These are phyloP conservation scores for Lentinula sp. DNA, from an alignment of 768 basidiomycete genomes.

Conservation along the genomic window DNA sequence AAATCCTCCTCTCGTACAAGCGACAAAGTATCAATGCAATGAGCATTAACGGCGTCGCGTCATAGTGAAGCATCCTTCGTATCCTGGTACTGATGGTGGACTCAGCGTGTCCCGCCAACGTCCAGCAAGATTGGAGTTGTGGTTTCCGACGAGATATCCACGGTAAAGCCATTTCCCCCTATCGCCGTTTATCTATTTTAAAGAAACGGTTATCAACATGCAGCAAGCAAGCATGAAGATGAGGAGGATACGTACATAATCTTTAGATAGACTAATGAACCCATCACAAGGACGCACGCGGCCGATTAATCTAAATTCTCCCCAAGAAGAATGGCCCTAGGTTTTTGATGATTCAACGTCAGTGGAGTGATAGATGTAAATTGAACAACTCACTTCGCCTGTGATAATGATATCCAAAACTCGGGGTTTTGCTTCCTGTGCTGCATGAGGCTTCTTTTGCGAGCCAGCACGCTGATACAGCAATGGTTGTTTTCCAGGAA, in stretches of 20 bases:
- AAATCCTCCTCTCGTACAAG: too few species aligned
- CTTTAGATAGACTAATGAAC: constrained; percentile 74
- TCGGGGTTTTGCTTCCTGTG: constrained; percentile 9
- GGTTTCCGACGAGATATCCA: constrained; percentile 71
- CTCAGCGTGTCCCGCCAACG: constrained; percentile 85
- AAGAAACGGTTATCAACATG: constrained; percentile 1
- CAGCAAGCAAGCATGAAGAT: background rate
- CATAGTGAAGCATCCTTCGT: constrained; percentile 86
- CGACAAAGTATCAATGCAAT: too few species aligned
- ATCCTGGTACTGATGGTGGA: constrained; percentile 54
- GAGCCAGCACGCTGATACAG: constrained; percentile 22
- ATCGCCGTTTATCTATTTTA: constrained; percentile 52
- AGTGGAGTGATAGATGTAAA: background rate
- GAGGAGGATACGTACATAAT: constrained; percentile 54
- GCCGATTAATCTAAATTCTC: constrained; percentile 75
- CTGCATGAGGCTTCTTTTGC: constrained; percentile 11
- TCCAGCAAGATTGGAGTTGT: constrained; percentile 68
- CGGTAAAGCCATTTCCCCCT: constrained; percentile 84
- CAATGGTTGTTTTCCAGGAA: constrained; percentile 11
- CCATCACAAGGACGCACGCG: constrained; percentile 80
- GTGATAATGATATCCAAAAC: constrained; percentile 62
- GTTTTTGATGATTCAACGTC: background rate
- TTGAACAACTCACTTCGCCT: constrained; percentile 52
- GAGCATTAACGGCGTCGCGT: constrained; percentile 43
- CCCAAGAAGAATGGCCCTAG: constrained; percentile 90